phyloP scores from a whole-genome alignment of 768 basidiomycete genomes.

The Termitomyces sp. region DNA sequence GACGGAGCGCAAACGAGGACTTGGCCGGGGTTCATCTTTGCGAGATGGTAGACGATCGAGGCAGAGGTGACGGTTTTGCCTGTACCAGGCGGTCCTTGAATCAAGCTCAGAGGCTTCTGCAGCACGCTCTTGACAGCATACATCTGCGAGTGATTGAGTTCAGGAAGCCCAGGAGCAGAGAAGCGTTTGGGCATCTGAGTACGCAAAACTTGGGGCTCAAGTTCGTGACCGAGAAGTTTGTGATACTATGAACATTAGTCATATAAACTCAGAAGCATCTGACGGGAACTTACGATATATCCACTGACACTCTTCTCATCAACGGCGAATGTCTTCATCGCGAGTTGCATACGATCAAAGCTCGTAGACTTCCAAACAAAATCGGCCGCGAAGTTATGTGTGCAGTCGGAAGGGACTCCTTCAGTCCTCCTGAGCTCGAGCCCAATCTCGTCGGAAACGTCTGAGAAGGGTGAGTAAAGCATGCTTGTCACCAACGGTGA shows the following conservation, averaged over 20 bases:
- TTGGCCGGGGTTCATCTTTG: constrained; percentile 99
- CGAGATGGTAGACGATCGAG: constrained; percentile 96
- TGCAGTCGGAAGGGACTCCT: constrained; percentile 90
- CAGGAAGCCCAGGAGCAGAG: constrained; percentile 95
- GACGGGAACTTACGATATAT: constrained; percentile 72
- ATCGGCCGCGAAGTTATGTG: constrained; percentile 95
- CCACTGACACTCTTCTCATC: constrained; percentile 99
- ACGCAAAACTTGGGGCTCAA: constrained; percentile 87
- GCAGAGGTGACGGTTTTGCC: constrained; percentile 99
- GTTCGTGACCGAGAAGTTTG: constrained; percentile 96
- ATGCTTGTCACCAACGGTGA: background rate
- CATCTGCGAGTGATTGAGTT: constrained; percentile 99
- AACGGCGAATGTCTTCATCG: constrained; percentile 99
- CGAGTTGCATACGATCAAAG: constrained; percentile 98
- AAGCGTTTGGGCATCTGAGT: constrained; percentile 97
- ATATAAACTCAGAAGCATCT: background rate
- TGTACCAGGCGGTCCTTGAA: constrained; percentile 98
- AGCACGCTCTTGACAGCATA: constrained; percentile 98
- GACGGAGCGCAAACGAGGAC: constrained; percentile 98
- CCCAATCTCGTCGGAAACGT: constrained; percentile 97
- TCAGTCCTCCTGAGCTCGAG: constrained; percentile 88
- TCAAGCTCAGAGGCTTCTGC: constrained; percentile 95
- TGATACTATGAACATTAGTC: constrained; percentile 65
- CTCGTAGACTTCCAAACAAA: constrained; percentile 99
- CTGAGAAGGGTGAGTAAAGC: constrained; percentile 35